Conservation (phyloP, 2,329 filamentous ascomycete species). For the Phaeosphaeriaceae sp. region DNA sequence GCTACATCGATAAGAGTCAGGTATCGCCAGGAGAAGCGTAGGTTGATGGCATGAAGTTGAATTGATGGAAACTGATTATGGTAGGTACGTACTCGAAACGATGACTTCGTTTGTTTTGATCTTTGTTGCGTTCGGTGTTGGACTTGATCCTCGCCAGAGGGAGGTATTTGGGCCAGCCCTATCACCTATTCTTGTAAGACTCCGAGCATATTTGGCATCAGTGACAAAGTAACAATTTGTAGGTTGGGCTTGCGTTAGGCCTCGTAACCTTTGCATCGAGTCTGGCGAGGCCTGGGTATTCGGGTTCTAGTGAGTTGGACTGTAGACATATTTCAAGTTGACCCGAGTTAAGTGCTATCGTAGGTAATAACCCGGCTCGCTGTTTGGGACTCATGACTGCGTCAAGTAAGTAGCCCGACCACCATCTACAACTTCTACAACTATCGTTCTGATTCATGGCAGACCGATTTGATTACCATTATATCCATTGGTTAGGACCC, state of each 20-base stretch:
- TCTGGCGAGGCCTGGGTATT: slow-evolving; percentile 39
- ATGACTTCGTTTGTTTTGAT: slow-evolving; percentile 55
- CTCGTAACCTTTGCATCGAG: slow-evolving; percentile 35
- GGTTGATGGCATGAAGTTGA: background rate
- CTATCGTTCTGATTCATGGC: slow-evolving; percentile 1
- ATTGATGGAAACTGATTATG: slow-evolving; percentile 1
- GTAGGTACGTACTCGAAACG: slow-evolving; percentile 56
- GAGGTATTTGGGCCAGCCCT: slow-evolving; percentile 58
- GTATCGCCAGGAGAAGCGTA: slow-evolving; percentile 48
- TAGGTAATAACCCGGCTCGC: slow-evolving; percentile 42
- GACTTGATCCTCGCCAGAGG: slow-evolving; percentile 60
- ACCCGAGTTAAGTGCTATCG: background rate
- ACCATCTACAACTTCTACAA: background rate
- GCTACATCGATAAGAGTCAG: slow-evolving; percentile 39
- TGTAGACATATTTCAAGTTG: background rate
- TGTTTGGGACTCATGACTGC: slow-evolving; percentile 47
- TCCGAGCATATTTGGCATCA: background rate
- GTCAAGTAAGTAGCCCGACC: slow-evolving; percentile 16
- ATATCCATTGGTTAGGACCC: slow-evolving; percentile 41
- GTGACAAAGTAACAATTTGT: background rate
- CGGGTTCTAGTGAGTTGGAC: slow-evolving; percentile 35
- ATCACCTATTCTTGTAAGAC: slow-evolving; percentile 57
- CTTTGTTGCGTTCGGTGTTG: slow-evolving; percentile 60
- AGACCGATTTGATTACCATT: slow-evolving; percentile 42
- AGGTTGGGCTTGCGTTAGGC: slow-evolving; percentile 34